Conservation (phyloP, 768 basidiomycete genomes). For the Strobilomyces dryophilus region DNA sequence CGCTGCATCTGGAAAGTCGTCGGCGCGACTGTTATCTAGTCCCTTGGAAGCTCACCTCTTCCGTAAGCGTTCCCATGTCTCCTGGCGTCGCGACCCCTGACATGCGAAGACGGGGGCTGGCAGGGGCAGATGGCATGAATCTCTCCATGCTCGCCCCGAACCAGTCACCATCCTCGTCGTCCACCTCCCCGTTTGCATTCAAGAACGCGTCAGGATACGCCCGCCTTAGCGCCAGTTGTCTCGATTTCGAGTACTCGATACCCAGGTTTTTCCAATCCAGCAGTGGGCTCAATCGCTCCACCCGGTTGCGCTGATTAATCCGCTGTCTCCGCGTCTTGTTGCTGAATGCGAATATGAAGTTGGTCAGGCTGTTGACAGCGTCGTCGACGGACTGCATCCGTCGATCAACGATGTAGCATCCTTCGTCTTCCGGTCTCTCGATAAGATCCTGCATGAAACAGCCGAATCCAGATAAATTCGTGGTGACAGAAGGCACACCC, state of each 20-base stretch:
- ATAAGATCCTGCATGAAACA: conserved; percentile 99
- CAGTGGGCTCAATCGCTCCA: conserved; percentile 88
- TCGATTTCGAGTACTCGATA: conserved; percentile 93
- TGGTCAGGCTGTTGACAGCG: conserved; percentile 79
- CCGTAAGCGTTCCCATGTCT: conserved; percentile 86
- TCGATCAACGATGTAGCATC: conserved; percentile 95
- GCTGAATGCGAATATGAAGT: conserved; percentile 70
- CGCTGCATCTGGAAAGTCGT: conserved; percentile 66
- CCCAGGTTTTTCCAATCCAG: conserved; percentile 99
- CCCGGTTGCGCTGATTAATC: conserved; percentile 98
- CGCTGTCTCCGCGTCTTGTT: conserved; percentile 90
- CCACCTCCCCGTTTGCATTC: conserved; percentile 48
- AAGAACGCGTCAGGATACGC: conserved; percentile 96
- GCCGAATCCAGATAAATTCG: conserved; percentile 96
- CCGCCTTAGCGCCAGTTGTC: conserved; percentile 85
- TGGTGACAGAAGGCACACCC: conserved; percentile 97
- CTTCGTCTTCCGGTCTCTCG: conserved; percentile 90
- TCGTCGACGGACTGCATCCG: conserved; percentile 88
- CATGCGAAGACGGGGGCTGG: conserved; percentile 76
- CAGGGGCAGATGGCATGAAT: conserved; percentile 74
- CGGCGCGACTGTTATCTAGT: neutral
- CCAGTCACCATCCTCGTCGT: conserved; percentile 39
- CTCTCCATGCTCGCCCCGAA: conserved; percentile 57
- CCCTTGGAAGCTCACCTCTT: conserved; percentile 51
- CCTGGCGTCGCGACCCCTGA: conserved; percentile 86